Evolutionary conservation across 2,329 filamentous ascomycete genomes (phyloP).

Genomic region (Aureobasidium sp.): DNA sequence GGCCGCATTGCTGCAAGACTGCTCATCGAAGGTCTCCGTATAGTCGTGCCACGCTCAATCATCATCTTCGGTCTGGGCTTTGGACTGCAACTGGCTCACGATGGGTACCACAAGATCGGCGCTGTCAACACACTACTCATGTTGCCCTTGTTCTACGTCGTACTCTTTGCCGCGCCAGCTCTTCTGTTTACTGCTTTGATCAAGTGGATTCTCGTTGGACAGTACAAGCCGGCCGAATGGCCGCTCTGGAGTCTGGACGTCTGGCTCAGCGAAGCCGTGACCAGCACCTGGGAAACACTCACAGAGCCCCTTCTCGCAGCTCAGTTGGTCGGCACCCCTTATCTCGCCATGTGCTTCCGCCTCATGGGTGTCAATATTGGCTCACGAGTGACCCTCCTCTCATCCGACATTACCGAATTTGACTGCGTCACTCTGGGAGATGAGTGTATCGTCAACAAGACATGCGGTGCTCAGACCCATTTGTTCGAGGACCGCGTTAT

Average conservation of each 20-base stretch:
- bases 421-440: neutral
- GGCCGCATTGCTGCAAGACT: neutral
- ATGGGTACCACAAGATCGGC: neutral
- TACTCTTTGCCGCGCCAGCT: neutral
- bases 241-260: neutral
- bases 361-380: neutral
- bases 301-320: neutral
- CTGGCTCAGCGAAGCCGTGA: conserved; percentile 2
- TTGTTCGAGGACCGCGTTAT: neutral
- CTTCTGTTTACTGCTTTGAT: neutral
- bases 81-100: neutral
- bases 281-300: neutral
- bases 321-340: neutral
- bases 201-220: neutral
- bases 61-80: neutral
- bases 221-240: neutral
- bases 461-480: neutral
- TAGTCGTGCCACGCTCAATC: neutral
- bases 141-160: neutral
- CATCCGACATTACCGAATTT: neutral
- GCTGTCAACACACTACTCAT: neutral
- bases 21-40: neutral
- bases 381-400: neutral
- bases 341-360: neutral
- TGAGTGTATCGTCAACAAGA: neutral